Percentiles rank a stretch among this genome's conserved stretches.
Conservation (phyloP, 192 early-diverging fungal genomes). For the Podila verticillata region DNA sequence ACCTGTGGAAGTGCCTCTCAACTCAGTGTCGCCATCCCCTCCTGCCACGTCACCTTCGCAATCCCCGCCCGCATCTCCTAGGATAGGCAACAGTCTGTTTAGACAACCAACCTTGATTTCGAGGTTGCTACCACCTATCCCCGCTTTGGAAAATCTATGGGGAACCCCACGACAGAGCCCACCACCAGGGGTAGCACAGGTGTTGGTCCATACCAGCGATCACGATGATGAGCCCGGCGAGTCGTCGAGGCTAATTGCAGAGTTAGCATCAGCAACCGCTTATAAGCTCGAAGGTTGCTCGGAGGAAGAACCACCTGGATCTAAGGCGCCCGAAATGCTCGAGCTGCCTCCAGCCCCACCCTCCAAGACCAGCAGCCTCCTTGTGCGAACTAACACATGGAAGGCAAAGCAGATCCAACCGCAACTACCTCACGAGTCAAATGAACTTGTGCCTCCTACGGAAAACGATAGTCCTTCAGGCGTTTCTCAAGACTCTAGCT, state of each 20-base stretch:
- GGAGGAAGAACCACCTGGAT: no score
- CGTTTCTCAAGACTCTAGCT: not conserved
- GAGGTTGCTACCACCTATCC: constrained; percentile 31
- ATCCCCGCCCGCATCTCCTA: not conserved
- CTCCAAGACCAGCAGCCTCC: not conserved
- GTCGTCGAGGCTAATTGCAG: no score
- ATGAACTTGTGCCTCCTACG: not conserved
- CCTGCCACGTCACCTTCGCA: not conserved
- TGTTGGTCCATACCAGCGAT: not conserved
- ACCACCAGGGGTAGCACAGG: not conserved
- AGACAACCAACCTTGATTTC: constrained; percentile 21
- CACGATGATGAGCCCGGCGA: not conserved
- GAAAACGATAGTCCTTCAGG: no score
- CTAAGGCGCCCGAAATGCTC: no score
- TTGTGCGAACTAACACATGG: constrained; percentile 2
- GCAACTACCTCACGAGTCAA: not conserved
- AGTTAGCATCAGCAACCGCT: no score
- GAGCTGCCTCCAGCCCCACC: not conserved
- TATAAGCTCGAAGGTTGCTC: no score
- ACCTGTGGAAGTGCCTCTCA: no score
- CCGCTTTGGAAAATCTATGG: constrained; percentile 35
- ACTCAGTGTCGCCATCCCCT: not conserved
- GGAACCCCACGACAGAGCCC: not conserved
- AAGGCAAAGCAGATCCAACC: not conserved
- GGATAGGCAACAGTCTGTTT: not conserved